Base-by-base conservation (phyloP, 2,329 filamentous ascomycete genomes). In the Ceratocystis harringtonii region DNA sequence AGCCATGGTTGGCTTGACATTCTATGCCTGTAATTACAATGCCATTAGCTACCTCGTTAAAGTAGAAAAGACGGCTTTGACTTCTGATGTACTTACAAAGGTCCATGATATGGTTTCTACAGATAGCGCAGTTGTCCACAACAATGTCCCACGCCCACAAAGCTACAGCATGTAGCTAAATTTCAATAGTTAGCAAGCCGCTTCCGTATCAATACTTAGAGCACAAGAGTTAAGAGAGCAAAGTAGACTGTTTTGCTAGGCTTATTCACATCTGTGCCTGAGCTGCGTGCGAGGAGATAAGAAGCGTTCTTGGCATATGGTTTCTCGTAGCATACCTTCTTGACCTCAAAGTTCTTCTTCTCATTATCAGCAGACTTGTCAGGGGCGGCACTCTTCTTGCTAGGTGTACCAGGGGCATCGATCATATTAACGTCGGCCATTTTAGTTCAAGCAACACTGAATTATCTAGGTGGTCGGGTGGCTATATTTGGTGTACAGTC, bases 141-240 rank as follows among this genome's bases (percentile, higher is more conserved):
- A 97, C 92, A 67, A 99, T 99, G 74, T 99, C 94, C 94, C 94
- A 99, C 0, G 94, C 94, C 94, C 94, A 99, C 1, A 99, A 82
- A 50, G 94, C 92, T 63, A 99, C 94, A 0, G 94, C 94, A 72
- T 97, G 67, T 58, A 69, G 60, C 68, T 69, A 61, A 19, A 66
- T 65, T 62, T 44, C 19, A 25, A 43, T 15, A 32, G 8, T 28
- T 10, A 25, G 17, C 43, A 32, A 64, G 45, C 3, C 3, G 45
- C 45, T 28, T 10, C 25, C n/a, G 36, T 15, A 41, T 41, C 36
- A 41, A 41, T 41, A 41, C 36, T 41, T 15, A 3, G 36, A 4
- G 36, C 36, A 15, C 12, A 5, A 4, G 12, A 15, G 10, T 41
- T 41, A 41, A 41, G 36, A 41, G 36, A 15, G 10, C 36, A 15